Evolutionary conservation across 148 eudicot genomes (phyloP).

Genomic region (Fallopia convolvulus): DNA sequence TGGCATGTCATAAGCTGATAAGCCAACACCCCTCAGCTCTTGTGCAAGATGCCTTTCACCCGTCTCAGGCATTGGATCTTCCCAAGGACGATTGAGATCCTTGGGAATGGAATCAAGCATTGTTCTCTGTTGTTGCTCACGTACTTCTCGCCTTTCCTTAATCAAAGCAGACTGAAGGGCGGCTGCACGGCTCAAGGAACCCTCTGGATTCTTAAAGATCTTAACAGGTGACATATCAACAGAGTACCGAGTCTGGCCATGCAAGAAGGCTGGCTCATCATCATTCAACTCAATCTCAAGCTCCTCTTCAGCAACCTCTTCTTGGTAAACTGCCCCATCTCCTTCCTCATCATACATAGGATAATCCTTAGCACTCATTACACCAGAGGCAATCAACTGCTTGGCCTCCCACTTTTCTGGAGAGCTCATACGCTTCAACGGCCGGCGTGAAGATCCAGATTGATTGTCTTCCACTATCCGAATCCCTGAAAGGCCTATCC

Average conservation of each 20-base stretch:
- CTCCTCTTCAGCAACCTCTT: conserved; percentile 83
- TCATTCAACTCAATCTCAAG: conserved; percentile 89
- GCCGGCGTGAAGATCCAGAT: conserved; percentile 50
- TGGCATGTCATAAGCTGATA: conserved; percentile 93
- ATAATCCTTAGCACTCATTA: conserved; percentile 58
- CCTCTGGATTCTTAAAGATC: conserved; percentile 87
- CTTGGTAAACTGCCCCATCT: conserved; percentile 67
- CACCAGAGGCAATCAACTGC: conserved; percentile 85
- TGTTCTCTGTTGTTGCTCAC: conserved; percentile 79
- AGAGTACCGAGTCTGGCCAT: conserved; percentile 67
- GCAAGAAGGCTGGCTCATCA: conserved; percentile 78
- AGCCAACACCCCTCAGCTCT: conserved; percentile 91
- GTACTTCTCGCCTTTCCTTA: conserved; percentile 87
- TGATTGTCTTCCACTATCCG: conserved; percentile 51
- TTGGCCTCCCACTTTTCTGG: conserved; percentile 92
- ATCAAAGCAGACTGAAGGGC: conserved; percentile 76
- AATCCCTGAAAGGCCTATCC: conserved; percentile 78
- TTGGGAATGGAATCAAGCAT: conserved; percentile 93
- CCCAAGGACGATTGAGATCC: conserved; percentile 98
- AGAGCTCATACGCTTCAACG: conserved; percentile 82
- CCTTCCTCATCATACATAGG: conserved; percentile 71
- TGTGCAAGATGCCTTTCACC: conserved; percentile 98
- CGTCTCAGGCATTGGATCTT: conserved; percentile 97
- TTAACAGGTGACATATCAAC: conserved; percentile 89
- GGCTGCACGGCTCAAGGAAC: conserved; percentile 90